Percentiles rank a stretch among this genome's conserved stretches.
These are phyloP conservation scores for Mitosporidium daphniae DNA, from an alignment of 371 early-diverging fungal species.

Conservation along the genomic window DNA sequence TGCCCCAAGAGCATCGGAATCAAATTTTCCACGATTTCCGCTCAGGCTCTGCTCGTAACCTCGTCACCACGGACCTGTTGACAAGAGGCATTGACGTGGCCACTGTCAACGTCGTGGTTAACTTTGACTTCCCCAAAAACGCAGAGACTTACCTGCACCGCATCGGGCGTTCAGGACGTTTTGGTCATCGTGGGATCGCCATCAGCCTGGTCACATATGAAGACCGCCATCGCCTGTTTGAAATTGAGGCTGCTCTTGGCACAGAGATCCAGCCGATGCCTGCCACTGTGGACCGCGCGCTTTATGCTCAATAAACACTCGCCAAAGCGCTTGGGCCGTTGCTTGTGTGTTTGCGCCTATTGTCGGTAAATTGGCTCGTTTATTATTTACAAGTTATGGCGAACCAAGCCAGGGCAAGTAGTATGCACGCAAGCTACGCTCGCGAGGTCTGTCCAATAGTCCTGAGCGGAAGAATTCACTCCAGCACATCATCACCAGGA, in stretches of 20 bases:
- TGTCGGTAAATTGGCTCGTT: no score
- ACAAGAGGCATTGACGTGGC: constrained; percentile 97
- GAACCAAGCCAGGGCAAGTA: no score
- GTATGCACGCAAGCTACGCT: no score
- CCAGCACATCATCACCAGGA: no score
- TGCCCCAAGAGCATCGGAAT: constrained; percentile 86
- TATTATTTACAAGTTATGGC: no score
- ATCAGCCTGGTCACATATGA: constrained; percentile 86
- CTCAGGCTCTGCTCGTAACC: constrained; percentile 62
- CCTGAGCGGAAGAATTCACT: no score
- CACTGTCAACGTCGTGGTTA: constrained; percentile 93
- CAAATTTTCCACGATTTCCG: constrained; percentile 90
- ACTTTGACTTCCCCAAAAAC: constrained; percentile 95
- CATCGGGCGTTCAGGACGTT: constrained; percentile 75
- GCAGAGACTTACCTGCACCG: constrained; percentile 95
- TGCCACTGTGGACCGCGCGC: constrained; percentile 45
- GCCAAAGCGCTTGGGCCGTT: no score
- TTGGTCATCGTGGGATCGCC: constrained; percentile 78
- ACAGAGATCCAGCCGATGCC: constrained; percentile 84
- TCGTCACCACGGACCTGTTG: constrained; percentile 48
- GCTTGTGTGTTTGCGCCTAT: no score
- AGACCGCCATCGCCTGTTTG: constrained; percentile 63
- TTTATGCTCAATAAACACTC: no score
- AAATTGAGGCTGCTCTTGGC: constrained; percentile 75
- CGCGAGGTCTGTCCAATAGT: no score